Percentiles rank a stretch among this genome's conserved stretches.
These are phyloP conservation scores for Aaosphaeria pasadenensis DNA, from an alignment of 2,329 filamentous ascomycete genomes.

Conservation along the genomic window DNA sequence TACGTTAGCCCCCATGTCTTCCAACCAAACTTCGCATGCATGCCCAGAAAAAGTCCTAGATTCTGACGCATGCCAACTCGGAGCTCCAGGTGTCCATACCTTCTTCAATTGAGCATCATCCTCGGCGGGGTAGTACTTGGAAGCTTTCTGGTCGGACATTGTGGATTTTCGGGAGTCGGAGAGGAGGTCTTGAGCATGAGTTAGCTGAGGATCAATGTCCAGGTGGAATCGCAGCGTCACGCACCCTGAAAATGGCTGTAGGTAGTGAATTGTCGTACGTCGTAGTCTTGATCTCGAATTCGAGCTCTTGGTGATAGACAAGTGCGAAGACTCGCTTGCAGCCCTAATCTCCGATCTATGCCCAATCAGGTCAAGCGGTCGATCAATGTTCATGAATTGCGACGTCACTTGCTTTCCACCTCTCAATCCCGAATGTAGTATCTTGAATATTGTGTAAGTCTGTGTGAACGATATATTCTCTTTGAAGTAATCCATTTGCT, in stretches of 20 bases:
- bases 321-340: neutral
- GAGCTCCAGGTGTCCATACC: constrained; percentile 58
- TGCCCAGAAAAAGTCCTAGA: too few relatives aligned
- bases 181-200: neutral
- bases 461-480: too few relatives aligned
- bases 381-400: neutral
- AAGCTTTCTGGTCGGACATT: constrained; percentile 67
- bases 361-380: neutral
- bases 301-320: neutral
- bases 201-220: neutral
- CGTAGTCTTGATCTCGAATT: neutral
- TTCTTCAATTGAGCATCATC: constrained; percentile 87
- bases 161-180: neutral
- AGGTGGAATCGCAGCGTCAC: too few relatives aligned
- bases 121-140: constrained; percentile 97
- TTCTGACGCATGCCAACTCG: too few relatives aligned
- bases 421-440: constrained; percentile 31
- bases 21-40: too few relatives aligned
- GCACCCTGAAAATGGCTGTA: neutral
- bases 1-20: too few relatives aligned
- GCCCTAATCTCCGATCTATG: neutral
- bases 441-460: too few relatives aligned
- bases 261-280: neutral
- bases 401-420: too few relatives aligned
- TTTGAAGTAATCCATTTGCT: too few relatives aligned